Base-by-base conservation (phyloP, 2,329 filamentous ascomycete species). In the Sporothrix humicola region DNA sequence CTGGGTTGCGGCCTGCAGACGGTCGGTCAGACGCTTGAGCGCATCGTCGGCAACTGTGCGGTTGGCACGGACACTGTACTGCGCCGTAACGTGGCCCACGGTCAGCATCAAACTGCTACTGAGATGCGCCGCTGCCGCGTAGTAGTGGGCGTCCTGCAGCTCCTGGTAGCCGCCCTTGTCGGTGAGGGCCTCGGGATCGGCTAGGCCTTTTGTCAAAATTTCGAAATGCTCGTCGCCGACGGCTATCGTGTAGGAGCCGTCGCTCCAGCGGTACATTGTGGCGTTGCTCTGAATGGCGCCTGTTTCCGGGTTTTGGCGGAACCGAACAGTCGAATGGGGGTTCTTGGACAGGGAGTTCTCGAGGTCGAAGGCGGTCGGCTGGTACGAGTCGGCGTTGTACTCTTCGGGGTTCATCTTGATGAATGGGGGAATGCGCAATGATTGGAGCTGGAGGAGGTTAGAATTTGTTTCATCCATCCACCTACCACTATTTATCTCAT, bases 211-310 rank as follows among this genome's bases (percentile, higher is more conserved):
- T 77, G 88, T 90, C 75, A 90, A 87, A 63, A 95, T 87, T 78
- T 94, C 91, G 83, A 91, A 95, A 78, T 95, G 92, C 76, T 91
- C 89, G 74, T 89, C 90, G 15, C 92, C 93, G 31, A 95, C 85
- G n/a, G 91, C 89, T 31, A 95, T 84, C 12, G 92, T 94, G 17
- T 93, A 84, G 3, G 91, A 93, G 42, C 93, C 93, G 79, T 95
- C 93, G 75, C 90, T 93, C 93, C 93, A 95, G 77, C 88, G 88
- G 79, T 93, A 89, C 44, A 95, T 83, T 75, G 91, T 88, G 2
- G 93, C 88, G 79, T 95, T 95, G 79, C 92, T 94, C 79, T 92
- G 89, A 13, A 94, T 84, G 75, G 89, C 84, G 68, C 87, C 87
- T 0, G 89, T 91, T n/a, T 86, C 86, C 10, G 89, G 85, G 73